Evolutionary conservation across 345 rosid genomes (phyloP).

Genomic region (Populus tremula): DNA sequence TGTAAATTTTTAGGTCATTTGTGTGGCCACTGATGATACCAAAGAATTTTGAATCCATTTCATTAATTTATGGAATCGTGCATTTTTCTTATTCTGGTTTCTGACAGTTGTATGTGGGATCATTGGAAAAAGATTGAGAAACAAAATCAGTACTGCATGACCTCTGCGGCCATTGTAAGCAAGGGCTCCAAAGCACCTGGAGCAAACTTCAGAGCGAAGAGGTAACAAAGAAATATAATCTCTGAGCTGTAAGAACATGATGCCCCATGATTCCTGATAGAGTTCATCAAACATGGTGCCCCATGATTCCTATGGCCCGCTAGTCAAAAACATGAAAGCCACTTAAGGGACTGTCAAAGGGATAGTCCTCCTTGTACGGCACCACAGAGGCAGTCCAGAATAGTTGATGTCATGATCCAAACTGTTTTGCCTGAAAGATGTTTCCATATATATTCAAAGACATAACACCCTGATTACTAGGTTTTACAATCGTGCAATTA

Average conservation of each 20-base stretch:
- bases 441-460: no score
- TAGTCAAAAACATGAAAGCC: slow-evolving; percentile 81
- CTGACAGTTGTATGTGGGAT: not conserved
- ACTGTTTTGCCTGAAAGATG: no score
- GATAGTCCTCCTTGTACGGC: slow-evolving; percentile 25
- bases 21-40: not conserved
- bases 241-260: no score
- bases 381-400: no score
- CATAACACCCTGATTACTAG: no score
- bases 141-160: no score
- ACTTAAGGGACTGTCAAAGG: slow-evolving; percentile 59
- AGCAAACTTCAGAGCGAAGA: not conserved
- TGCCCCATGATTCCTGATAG: no score
- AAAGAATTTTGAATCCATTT: no score
- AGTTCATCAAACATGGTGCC: not conserved
- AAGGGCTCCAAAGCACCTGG: not conserved
- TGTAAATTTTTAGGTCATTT: not conserved
- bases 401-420: no score
- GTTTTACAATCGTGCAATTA: no score
- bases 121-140: not conserved
- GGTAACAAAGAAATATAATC: not conserved
- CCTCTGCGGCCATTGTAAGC: not conserved
- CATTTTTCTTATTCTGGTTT: not conserved
- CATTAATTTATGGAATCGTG: not conserved
- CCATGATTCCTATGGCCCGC: slow-evolving; percentile 46